Percentiles rank a stretch among this genome's conserved stretches.
These are phyloP conservation scores for Trametes sanguinea DNA, from an alignment of 768 basidiomycete genomes.

Conservation along the genomic window DNA sequence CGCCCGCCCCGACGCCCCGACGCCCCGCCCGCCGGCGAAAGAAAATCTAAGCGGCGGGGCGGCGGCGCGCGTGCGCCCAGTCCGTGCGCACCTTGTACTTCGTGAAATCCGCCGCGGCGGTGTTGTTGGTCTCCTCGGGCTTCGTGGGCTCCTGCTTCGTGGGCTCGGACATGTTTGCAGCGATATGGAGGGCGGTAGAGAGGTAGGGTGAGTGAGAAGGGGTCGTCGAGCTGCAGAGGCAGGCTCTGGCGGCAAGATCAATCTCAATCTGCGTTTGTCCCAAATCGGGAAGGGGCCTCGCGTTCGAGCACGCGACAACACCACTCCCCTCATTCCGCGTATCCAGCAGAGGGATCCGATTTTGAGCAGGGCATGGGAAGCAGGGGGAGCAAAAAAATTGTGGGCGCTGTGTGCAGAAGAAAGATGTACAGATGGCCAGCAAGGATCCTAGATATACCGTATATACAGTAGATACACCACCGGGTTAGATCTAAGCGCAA, in stretches of 20 bases:
- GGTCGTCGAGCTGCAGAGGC: conserved; percentile 3
- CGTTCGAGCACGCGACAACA: conserved; percentile 14
- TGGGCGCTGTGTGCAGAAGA: neutral
- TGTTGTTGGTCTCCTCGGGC: conserved; percentile 50
- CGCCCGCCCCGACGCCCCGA: neutral
- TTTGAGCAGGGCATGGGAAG: neutral
- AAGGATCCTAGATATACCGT: neutral
- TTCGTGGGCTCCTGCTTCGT: conserved; percentile 13
- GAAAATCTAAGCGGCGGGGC: conserved; percentile 10
- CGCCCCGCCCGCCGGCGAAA: neutral
- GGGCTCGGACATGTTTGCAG: conserved; percentile 17
- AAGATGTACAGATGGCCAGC: neutral
- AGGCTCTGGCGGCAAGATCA: conserved; percentile 10
- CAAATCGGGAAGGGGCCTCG: conserved; percentile 22
- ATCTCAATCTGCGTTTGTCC: conserved; percentile 22
- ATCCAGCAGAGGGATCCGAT: neutral
- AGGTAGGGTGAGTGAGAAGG: conserved; percentile 1
- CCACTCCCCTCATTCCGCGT: neutral
- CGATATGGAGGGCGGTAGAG: neutral
- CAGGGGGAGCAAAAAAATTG: neutral
- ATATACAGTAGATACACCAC: no score
- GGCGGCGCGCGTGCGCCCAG: conserved; percentile 1
- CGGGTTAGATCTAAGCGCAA: no score
- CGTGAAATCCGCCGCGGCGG: conserved; percentile 74
- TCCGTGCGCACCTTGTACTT: conserved; percentile 73